A percentile compares a stretch with the other conserved stretches of the same genome.
These are phyloP conservation scores for Ogataea pignaliae DNA, from an alignment of 805 yeast genomes.

Conservation along the genomic window DNA sequence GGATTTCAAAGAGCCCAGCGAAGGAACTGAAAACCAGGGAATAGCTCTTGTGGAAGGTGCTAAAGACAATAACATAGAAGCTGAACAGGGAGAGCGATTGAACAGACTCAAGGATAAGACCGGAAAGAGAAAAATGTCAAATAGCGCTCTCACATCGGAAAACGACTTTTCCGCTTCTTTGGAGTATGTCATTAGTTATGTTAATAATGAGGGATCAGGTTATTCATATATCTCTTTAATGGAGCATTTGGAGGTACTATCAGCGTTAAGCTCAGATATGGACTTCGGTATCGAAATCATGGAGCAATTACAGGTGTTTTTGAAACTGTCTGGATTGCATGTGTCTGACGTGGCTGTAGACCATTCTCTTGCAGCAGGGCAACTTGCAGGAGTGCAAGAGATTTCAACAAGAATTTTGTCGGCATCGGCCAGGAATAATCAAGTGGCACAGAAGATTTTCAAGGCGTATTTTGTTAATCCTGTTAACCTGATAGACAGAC, in stretches of 20 bases:
- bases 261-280: constrained; percentile 63
- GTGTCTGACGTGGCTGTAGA: constrained; percentile 5
- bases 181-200: constrained; percentile 6
- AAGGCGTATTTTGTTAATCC: constrained; percentile 14
- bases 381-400: constrained; percentile 37
- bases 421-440: constrained; percentile 70
- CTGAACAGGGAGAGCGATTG: background rate
- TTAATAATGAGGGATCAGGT: constrained; percentile 1
- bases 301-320: constrained; percentile 29
- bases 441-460: constrained; percentile 29
- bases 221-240: constrained; percentile 7
- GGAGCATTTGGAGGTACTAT: constrained; percentile 36
- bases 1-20: constrained; percentile 21
- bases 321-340: constrained; percentile 26
- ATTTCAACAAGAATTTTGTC: constrained; percentile 56
- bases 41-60: background rate
- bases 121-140: constrained; percentile 1
- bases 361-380: constrained; percentile 4
- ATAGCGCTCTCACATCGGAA: background rate
- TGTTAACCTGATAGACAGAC: constrained; percentile 15
- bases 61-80: background rate
- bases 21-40: constrained; percentile 8
- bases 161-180: constrained; percentile 4
- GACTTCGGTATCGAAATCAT: constrained; percentile 54
- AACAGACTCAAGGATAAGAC: constrained; percentile 4